These are phyloP conservation scores for Debaryomyces castellii DNA, from an alignment of 805 yeast genomes.

Conservation along the genomic window DNA sequence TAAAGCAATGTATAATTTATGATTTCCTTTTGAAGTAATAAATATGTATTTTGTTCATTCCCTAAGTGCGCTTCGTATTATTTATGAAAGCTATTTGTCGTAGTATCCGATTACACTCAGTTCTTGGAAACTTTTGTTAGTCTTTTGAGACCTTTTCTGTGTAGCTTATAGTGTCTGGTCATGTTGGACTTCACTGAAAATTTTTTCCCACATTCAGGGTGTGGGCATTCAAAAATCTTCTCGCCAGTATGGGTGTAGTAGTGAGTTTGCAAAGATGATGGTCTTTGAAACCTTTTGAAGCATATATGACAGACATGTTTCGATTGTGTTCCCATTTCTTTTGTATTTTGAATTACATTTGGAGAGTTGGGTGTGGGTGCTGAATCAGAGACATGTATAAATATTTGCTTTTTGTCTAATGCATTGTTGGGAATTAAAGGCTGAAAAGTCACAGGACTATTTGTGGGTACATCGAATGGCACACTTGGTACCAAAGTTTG, in stretches of 20 bases:
- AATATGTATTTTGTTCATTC: background rate
- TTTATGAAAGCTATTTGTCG: background rate
- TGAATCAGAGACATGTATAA: background rate
- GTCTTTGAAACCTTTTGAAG: conserved; percentile 75
- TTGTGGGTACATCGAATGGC: background rate
- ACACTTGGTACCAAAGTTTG: background rate
- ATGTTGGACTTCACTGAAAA: conserved; percentile 80
- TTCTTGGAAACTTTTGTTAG: background rate
- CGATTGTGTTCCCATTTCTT: conserved; percentile 1
- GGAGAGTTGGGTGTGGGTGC: background rate
- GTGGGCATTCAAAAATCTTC: conserved; percentile 36
- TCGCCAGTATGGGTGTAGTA: conserved; percentile 63
- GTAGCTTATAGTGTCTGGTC: conserved; percentile 76
- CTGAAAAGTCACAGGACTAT: background rate
- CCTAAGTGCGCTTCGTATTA: background rate
- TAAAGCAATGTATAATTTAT: background rate
- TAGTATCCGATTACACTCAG: background rate
- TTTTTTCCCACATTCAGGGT: conserved; percentile 63
- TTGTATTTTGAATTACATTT: background rate
- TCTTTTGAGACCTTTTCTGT: conserved; percentile 30
- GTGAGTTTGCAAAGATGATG: conserved; percentile 80
- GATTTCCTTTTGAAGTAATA: background rate
- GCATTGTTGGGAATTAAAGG: background rate
- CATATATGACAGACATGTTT: conserved; percentile 53
- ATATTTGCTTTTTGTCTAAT: background rate